Percentiles rank a stretch among this genome's conserved stretches.
These are phyloP conservation scores for Paecilomyces niveus DNA, from an alignment of 2,329 filamentous ascomycete species.

Conservation along the genomic window DNA sequence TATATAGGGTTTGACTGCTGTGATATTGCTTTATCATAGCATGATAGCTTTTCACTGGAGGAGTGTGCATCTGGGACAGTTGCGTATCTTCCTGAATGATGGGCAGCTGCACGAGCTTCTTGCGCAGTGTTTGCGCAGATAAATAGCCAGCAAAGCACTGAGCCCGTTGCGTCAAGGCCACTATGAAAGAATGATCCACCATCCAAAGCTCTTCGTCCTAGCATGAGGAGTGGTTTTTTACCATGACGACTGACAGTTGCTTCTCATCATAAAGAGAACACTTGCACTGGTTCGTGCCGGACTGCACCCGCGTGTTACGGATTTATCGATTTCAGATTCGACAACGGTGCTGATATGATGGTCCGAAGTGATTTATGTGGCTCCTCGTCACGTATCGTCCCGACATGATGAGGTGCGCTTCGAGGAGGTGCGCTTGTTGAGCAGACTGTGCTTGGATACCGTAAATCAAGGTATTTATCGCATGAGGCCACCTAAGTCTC, in stretches of 20 bases:
- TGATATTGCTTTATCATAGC: background rate
- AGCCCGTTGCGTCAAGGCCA: background rate
- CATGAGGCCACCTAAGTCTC: constrained; percentile 57
- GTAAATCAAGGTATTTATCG: constrained; percentile 29
- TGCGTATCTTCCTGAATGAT: background rate
- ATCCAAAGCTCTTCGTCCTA: background rate
- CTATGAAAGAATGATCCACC: background rate
- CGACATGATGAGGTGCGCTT: background rate
- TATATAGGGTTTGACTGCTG: background rate
- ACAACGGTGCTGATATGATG: no score
- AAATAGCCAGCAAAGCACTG: background rate
- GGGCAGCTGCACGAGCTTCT: background rate
- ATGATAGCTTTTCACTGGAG: background rate
- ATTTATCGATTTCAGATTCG: no score
- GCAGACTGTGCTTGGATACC: background rate
- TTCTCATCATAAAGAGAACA: background rate
- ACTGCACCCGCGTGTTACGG: no score
- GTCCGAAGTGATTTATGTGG: no score
- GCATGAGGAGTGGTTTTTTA: background rate
- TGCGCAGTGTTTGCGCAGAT: background rate
- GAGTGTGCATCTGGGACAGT: background rate
- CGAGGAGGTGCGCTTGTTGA: background rate
- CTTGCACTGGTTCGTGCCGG: no score
- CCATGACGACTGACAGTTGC: background rate
- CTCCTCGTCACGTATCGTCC: background rate